These are phyloP conservation scores for Claviceps monticola DNA, from an alignment of 2,329 filamentous ascomycete genomes.

Conservation along the genomic window DNA sequence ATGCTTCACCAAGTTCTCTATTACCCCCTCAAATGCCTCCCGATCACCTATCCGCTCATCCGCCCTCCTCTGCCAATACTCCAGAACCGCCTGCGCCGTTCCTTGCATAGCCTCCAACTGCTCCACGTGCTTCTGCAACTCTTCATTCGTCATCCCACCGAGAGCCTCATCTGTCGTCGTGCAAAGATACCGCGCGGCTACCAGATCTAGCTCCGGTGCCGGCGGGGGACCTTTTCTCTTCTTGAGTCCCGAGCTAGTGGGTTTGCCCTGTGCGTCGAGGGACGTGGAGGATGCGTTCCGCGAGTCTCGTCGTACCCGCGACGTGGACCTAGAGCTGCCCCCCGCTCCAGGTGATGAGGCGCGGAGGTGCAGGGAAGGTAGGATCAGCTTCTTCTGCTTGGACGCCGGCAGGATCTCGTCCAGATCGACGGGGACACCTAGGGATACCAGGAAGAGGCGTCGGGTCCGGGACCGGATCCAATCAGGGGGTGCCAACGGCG, in stretches of 20 bases:
- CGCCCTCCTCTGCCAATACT: conserved; percentile 76
- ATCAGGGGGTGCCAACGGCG: conserved; percentile 86
- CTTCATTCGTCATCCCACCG: conserved; percentile 61
- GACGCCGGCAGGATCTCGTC: conserved; percentile 95
- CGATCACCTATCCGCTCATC: conserved; percentile 83
- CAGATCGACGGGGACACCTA: conserved; percentile 89
- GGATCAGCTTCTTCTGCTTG: conserved; percentile 93
- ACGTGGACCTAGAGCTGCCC: conserved; percentile 36
- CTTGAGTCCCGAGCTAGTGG: conserved; percentile 23
- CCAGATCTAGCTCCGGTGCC: conserved; percentile 64
- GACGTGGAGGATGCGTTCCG: conserved; percentile 43
- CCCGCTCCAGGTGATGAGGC: conserved; percentile 42
- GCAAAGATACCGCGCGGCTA: conserved; percentile 64
- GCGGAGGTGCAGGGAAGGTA: conserved; percentile 72
- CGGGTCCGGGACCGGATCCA: conserved; percentile 96
- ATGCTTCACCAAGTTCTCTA: conserved; percentile 91
- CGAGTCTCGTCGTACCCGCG: conserved; percentile 31
- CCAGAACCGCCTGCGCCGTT: conserved; percentile 62
- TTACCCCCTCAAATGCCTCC: conserved; percentile 89
- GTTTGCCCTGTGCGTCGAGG: conserved; percentile 43
- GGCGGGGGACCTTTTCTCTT: conserved; percentile 46
- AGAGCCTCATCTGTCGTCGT: conserved; percentile 75
- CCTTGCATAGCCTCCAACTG: conserved; percentile 55
- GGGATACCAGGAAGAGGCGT: conserved; percentile 84
- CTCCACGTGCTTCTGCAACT: conserved; percentile 58